Evolutionary conservation across 306 rosid species (phyloP), one percentile per base, ranked within the genome.

Genomic region (Castanea mollissima): DNA sequence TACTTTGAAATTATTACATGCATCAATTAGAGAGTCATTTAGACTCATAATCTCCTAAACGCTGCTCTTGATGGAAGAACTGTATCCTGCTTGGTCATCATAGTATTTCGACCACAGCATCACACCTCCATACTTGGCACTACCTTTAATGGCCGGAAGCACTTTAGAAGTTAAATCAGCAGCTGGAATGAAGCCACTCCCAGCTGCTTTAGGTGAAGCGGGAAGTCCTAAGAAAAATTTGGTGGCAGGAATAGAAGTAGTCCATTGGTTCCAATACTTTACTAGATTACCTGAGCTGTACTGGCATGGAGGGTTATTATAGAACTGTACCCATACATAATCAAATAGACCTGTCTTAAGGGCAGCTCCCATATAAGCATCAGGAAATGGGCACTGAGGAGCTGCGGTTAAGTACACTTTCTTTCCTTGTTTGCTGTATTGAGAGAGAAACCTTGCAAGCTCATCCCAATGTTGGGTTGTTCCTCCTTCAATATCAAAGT

Each of bases 51-150:
- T 46, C 32, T 81, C 58, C 73, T 65, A 87, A 55, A 91, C 87
- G 25, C 78, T 35, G 32, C 76, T 75, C 79, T 84, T 87, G 75
- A 92, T 90, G 78, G 92, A 78, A 78, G 91, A 75, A 79, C 92
- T 83, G 23, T 92, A 89, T 25, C 83, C 82, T 55, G 84, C 82
- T 68, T 86, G 85, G 44, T 89, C 89, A 71, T 89, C 95, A 13
- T 86, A 89, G 74, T 81, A 87, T 86, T 89, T 90, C 10, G 95
- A 90, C 95, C 95, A 92, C 20, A 89, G 25, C 92, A 90, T 90
- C 56, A 89, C 92, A 10, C 97, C 95, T 59, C 91, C 95, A 71
- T 90, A 90, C 75, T 90, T 89, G 31, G 85, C 5, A 75, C 88
- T 75, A 14, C 44, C 76, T 75, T 86, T 91, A 21, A 91, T 89